phyloP scores from a whole-genome alignment of 2,329 filamentous ascomycete genomes.

The Penicillium janthinellum region DNA sequence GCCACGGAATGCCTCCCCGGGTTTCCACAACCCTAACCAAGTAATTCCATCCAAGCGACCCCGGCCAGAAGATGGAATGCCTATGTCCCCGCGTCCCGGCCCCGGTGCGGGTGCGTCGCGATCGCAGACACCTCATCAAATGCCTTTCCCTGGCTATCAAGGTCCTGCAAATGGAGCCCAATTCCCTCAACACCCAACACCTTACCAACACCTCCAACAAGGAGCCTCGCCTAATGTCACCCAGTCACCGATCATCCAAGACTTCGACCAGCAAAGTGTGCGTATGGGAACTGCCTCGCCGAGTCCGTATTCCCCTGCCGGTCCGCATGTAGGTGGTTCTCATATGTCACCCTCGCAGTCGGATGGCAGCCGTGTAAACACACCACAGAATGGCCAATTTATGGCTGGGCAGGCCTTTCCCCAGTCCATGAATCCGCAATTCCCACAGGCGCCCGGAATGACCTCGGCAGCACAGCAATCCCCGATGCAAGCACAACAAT shows the following conservation, averaged over 20 bases:
- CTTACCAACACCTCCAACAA: slow-evolving; percentile 80
- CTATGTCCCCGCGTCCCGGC: slow-evolving; percentile 76
- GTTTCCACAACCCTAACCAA: slow-evolving; percentile 75
- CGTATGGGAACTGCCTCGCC: slow-evolving; percentile 91
- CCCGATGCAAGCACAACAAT: slow-evolving; percentile 48
- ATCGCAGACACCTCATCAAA: slow-evolving; percentile 87
- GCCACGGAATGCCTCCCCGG: slow-evolving; percentile 79
- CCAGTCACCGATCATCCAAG: slow-evolving; percentile 89
- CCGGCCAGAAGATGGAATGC: slow-evolving; percentile 80
- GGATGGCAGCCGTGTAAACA: slow-evolving; percentile 66
- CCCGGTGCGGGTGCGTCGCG: slow-evolving; percentile 73
- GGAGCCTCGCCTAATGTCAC: slow-evolving; percentile 81
- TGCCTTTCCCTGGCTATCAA: slow-evolving; percentile 71
- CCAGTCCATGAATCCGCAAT: slow-evolving; percentile 46
- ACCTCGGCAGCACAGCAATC: slow-evolving; percentile 43
- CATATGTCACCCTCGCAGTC: slow-evolving; percentile 77
- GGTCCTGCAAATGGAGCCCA: slow-evolving; percentile 64
- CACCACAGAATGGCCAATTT: slow-evolving; percentile 73
- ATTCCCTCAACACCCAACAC: slow-evolving; percentile 62
- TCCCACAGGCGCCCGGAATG: slow-evolving; percentile 43
- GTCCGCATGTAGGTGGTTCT: slow-evolving; percentile 65
- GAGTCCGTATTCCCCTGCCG: slow-evolving; percentile 80
- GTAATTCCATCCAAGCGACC: slow-evolving; percentile 89
- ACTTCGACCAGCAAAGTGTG: slow-evolving; percentile 64
- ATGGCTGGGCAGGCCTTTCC: slow-evolving; percentile 54